Conservation (phyloP, 495 filamentous ascomycete genomes). For the Tuber melanosporum region DNA sequence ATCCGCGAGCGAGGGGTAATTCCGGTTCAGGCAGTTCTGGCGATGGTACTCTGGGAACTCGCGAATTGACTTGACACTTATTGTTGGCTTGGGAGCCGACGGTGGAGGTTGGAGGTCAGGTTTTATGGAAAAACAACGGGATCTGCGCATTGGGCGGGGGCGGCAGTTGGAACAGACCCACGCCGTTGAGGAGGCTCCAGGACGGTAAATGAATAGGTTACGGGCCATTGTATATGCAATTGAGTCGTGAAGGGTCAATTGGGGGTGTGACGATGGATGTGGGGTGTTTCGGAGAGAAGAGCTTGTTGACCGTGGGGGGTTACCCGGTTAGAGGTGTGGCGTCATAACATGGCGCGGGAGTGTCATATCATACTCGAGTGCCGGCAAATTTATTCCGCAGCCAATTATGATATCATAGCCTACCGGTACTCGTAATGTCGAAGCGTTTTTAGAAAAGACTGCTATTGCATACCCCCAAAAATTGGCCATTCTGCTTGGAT, state of each 20-base stretch:
- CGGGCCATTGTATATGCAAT: background rate
- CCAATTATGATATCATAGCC: too few relatives aligned
- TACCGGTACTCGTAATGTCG: too few relatives aligned
- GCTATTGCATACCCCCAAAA: too few relatives aligned
- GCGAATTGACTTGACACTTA: slow-evolving; percentile 85
- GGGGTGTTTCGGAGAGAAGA: background rate
- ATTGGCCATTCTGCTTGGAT: too few relatives aligned
- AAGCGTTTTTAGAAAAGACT: too few relatives aligned
- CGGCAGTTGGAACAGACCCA: background rate
- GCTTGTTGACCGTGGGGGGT: background rate
- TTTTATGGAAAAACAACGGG: background rate
- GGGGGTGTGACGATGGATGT: background rate
- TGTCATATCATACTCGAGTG: too few relatives aligned
- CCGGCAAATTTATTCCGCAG: too few relatives aligned
- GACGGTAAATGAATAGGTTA: background rate
- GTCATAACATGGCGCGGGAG: background rate
- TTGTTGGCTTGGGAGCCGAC: slow-evolving; percentile 69
- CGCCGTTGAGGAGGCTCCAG: background rate
- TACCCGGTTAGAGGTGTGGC: background rate
- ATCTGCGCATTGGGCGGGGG: background rate
- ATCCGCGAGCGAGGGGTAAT: slow-evolving; percentile 62
- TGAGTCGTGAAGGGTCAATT: background rate
- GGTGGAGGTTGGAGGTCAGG: slow-evolving; percentile 46
- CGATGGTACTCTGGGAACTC: slow-evolving; percentile 69
- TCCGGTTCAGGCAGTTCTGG: slow-evolving; percentile 75